Conservation (phyloP, 2,329 filamentous ascomycete genomes). For the Botryotinia narcissicola region DNA sequence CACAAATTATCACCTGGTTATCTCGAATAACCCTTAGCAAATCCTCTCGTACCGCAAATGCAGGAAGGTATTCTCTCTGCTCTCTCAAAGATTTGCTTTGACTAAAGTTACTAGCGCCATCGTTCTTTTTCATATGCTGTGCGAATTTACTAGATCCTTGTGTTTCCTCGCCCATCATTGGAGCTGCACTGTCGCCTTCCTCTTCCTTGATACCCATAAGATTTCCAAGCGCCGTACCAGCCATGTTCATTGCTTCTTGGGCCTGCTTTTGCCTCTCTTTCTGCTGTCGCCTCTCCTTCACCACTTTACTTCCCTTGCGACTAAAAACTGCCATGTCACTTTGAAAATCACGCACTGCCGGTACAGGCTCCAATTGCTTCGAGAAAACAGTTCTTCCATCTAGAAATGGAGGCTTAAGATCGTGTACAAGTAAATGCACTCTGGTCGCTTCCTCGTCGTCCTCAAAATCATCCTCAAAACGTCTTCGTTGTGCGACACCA, state of each 20-base stretch:
- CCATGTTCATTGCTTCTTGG: constrained; percentile 89
- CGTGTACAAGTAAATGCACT: constrained; percentile 88
- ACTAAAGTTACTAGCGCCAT: constrained; percentile 87
- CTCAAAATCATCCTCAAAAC: constrained; percentile 77
- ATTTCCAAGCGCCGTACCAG: constrained; percentile 89
- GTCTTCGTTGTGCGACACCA: constrained; percentile 85
- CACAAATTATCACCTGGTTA: constrained; percentile 95
- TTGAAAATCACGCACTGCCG: constrained; percentile 87
- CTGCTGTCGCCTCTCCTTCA: constrained; percentile 86
- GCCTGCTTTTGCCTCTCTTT: constrained; percentile 92
- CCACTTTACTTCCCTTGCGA: constrained; percentile 89
- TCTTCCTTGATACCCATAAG: constrained; percentile 94
- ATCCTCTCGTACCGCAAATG: constrained; percentile 94
- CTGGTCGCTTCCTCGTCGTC: constrained; percentile 88
- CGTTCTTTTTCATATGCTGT: constrained; percentile 82
- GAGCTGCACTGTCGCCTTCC: constrained; percentile 83
- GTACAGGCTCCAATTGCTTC: constrained; percentile 92
- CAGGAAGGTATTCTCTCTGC: constrained; percentile 88
- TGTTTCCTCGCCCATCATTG: constrained; percentile 67
- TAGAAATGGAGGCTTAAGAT: constrained; percentile 89
- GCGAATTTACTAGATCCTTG: constrained; percentile 76
- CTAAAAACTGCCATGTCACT: constrained; percentile 99
- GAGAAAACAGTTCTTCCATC: constrained; percentile 96
- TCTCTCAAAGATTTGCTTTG: constrained; percentile 86
- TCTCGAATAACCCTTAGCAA: constrained; percentile 87